Evolutionary conservation across 768 basidiomycete species (phyloP).

Genomic region (Pleurotus cornucopiae): DNA sequence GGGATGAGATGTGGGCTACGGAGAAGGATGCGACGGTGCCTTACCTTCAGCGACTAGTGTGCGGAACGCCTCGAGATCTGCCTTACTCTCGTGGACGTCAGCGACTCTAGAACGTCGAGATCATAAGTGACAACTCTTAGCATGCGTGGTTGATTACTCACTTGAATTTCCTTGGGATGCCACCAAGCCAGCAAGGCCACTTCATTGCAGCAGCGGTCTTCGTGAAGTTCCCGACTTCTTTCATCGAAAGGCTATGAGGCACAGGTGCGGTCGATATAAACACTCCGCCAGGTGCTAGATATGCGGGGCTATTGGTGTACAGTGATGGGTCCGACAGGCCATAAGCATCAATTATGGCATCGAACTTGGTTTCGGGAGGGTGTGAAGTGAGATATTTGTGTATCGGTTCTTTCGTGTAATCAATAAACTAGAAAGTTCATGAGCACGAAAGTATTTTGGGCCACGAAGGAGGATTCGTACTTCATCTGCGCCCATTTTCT

Average conservation of each 20-base stretch:
- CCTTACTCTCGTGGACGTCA: conserved; percentile 22
- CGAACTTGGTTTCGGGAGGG: conserved; percentile 46
- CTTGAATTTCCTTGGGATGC: conserved; percentile 43
- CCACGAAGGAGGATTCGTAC: conserved; percentile 24
- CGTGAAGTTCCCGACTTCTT: conserved; percentile 27
- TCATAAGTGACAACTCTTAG: background rate
- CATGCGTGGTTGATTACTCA: conserved; percentile 20
- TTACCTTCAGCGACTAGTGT: conserved; percentile 40
- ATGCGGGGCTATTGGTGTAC: conserved; percentile 46
- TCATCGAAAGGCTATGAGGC: conserved; percentile 24
- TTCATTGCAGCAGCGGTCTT: conserved; percentile 29
- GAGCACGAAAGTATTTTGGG: background rate
- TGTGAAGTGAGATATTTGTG: conserved; percentile 38
- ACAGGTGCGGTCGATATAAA: conserved; percentile 53
- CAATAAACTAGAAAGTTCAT: conserved; percentile 41
- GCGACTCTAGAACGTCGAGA: conserved; percentile 24
- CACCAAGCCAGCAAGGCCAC: conserved; percentile 50
- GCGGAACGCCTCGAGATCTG: conserved; percentile 31
- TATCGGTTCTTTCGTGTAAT: conserved; percentile 54
- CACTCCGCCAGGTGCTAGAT: conserved; percentile 47
- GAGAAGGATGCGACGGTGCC: conserved; percentile 13
- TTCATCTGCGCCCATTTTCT: conserved; percentile 61
- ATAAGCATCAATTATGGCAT: conserved; percentile 58
- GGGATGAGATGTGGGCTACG: conserved; percentile 24
- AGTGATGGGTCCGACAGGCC: conserved; percentile 45